phyloP scores from a whole-genome alignment of 768 basidiomycete species.

The Suillus hirtellus region DNA sequence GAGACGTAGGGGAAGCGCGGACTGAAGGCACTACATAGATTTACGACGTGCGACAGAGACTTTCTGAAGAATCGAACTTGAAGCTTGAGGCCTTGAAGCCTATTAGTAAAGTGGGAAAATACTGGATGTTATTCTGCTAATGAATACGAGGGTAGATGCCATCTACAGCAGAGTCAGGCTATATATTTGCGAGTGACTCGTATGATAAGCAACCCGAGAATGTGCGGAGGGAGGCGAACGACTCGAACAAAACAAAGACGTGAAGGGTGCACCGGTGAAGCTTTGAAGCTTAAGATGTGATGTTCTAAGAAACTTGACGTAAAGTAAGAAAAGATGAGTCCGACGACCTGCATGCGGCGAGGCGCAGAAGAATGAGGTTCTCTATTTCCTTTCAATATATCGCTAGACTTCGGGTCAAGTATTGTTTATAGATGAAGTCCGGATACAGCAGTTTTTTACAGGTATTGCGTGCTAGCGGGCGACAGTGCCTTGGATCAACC shows the following conservation, averaged over 20 bases:
- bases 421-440: constrained; percentile 9
- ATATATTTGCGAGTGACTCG: neutral
- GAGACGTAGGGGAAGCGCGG: neutral
- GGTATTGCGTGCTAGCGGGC: constrained; percentile 3
- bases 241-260: neutral
- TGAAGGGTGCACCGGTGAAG: neutral
- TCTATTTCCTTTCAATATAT: neutral
- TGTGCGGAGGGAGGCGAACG: neutral
- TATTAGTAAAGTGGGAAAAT: neutral
- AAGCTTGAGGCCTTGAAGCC: too few relatives aligned
- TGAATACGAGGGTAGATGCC: neutral
- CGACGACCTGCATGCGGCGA: neutral
- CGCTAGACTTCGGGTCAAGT: constrained; percentile 14
- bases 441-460: constrained; percentile 24
- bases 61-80: neutral
- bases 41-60: neutral
- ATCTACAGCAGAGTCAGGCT: neutral
- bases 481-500: constrained; percentile 8
- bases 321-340: neutral
- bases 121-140: neutral
- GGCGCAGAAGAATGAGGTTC: neutral
- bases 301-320: neutral
- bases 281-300: neutral
- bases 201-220: neutral
- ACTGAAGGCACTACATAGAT: neutral